Base-by-base conservation (phyloP, 225 moss, liverwort and hornwort genomes). In the Pseudisothecium myosuroides region DNA sequence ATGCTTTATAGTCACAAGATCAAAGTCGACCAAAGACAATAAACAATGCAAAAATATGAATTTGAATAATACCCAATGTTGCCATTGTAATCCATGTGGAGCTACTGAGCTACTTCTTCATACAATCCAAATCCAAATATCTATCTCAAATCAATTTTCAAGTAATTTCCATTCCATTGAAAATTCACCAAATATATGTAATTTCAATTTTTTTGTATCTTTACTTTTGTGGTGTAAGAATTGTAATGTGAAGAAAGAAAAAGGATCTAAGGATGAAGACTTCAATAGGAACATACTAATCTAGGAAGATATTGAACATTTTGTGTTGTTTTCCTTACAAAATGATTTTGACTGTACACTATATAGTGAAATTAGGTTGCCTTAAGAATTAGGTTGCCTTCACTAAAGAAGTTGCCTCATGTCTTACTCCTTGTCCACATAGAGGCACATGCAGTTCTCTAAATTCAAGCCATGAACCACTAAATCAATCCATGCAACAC, bases 1-100 rank as follows among this genome's bases (percentile, higher is more conserved):
- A 7, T 45, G 11, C 0, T 11, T 74, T 4, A 6, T 29, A 17
- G 29, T 29, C 0, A 31, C 2, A 7, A 74, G 7, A 5, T 1
- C 8, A 1, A 29, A 47, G 31, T 47, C 1, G 0, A 74, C 11
- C 11, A 28, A 17, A 50, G 32, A 32, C 75, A 75, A 13, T 13
- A 32, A 31, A 12, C 0, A 50, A 2, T 21, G 2, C 34, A 34
- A 32, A 50, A 12, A 34, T 50, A 12, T 76, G 49, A 52, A 50
- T 34, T 34, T 34, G 50, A 52, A 2, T 34, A 0, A 2, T 50
- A 12, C 0, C 76, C 4, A 32, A 34, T 50, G 50, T 32, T 49
- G 12, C 5, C 21, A 34, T 21, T 34, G 2, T 21, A 34, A 76
- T 34, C 21, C 3, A 5, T 32, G 32, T 75, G 3, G 29, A 50